Evolutionary conservation across 2,329 filamentous ascomycete genomes (phyloP).

Genomic region (Neoarthrinium moseri): DNA sequence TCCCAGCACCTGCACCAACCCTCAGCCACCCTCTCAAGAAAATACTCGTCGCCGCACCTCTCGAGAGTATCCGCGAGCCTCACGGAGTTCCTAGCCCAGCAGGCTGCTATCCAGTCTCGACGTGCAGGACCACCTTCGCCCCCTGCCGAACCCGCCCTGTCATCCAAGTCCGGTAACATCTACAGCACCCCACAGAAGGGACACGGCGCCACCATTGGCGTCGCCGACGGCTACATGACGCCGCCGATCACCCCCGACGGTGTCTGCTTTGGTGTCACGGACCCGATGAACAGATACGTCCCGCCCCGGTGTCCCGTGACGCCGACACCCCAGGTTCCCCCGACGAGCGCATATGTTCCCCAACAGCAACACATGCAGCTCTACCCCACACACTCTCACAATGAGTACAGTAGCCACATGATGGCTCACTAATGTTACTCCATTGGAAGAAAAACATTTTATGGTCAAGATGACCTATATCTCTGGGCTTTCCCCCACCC

Average conservation of each 20-base stretch:
- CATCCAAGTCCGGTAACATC: constrained; percentile 55
- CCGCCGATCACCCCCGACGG: constrained; percentile 83
- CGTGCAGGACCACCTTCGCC: constrained; percentile 58
- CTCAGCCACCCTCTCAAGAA: constrained; percentile 56
- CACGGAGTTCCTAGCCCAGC: constrained; percentile 58
- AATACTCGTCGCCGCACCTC: constrained; percentile 55
- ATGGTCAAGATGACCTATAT: not conserved
- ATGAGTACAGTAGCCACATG: constrained; percentile 31
- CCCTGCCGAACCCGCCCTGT: constrained; percentile 47
- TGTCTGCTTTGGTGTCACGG: constrained; percentile 48
- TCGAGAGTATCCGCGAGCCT: constrained; percentile 55
- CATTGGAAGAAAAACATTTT: not conserved
- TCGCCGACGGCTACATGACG: constrained; percentile 75
- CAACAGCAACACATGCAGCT: constrained; percentile 32
- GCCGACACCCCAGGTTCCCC: constrained; percentile 53
- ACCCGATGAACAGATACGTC: constrained; percentile 44
- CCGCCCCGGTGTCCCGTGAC: constrained; percentile 61
- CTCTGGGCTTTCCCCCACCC: constrained; percentile 2
- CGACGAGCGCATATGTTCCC: constrained; percentile 33
- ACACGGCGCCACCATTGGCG: constrained; percentile 58
- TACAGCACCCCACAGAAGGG: constrained; percentile 81
- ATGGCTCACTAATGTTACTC: constrained; percentile 8
- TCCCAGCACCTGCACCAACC: constrained; percentile 60
- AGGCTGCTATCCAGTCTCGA: constrained; percentile 55
- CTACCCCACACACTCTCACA: constrained; percentile 43